Percentiles rank a stretch among this genome's conserved stretches.
Conservation (phyloP, 1,284 basidiomycete species). For the Pascua sp. region DNA sequence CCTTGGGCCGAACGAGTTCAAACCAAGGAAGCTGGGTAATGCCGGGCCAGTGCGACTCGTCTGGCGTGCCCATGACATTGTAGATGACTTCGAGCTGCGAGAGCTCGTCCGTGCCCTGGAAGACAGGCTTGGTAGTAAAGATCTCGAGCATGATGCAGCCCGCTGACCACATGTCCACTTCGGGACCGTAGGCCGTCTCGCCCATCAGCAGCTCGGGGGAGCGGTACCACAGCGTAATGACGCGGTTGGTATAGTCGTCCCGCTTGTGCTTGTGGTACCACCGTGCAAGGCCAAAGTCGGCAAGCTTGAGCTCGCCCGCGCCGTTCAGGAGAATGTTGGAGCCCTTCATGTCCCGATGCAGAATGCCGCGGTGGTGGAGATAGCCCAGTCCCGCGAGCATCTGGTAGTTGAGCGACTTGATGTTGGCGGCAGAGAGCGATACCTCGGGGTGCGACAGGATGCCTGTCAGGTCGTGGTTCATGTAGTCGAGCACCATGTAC, state of each 20-base stretch:
- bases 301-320: slow-evolving; percentile 88
- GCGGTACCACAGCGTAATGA: slow-evolving; percentile 98
- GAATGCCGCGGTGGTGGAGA: slow-evolving; percentile 88
- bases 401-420: slow-evolving; percentile 92
- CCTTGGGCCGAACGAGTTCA: slow-evolving; percentile 86
- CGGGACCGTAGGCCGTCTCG: slow-evolving; percentile 92
- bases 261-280: slow-evolving; percentile 82
- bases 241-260: slow-evolving; percentile 96
- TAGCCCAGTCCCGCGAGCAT: slow-evolving; percentile 92
- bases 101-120: slow-evolving; percentile 95
- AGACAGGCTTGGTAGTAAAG: slow-evolving; percentile 88
- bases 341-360: slow-evolving; percentile 98
- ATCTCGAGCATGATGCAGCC: slow-evolving; percentile 99
- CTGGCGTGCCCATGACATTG: slow-evolving; percentile 83
- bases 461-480: slow-evolving; percentile 98
- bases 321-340: slow-evolving; percentile 97
- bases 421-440: slow-evolving; percentile 74
- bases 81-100: slow-evolving; percentile 93
- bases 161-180: slow-evolving; percentile 99
- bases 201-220: slow-evolving; percentile 94
- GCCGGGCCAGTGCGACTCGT: slow-evolving; percentile 74
- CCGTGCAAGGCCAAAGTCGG: slow-evolving; percentile 95
- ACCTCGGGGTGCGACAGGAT: slow-evolving; percentile 88
- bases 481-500: slow-evolving; percentile 99
- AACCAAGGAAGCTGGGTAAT: slow-evolving; percentile 90